Percentiles rank a stretch among this genome's conserved stretches.
Conservation (phyloP, 139 green algal species). For the Desmodesmus armatus region DNA sequence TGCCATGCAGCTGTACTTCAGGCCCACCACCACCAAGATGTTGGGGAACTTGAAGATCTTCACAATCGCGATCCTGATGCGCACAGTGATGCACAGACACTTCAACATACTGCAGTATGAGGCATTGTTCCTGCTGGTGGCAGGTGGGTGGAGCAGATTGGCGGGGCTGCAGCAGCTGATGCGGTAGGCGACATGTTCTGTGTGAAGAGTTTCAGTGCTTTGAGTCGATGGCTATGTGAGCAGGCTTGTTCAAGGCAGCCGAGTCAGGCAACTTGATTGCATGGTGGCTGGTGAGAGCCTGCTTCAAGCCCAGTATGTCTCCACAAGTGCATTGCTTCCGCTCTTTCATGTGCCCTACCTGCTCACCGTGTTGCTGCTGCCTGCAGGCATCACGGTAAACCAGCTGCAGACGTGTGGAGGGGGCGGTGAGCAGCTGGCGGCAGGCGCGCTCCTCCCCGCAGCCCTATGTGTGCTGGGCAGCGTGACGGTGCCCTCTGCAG, state of each 20-base stretch:
- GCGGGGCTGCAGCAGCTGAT: not conserved
- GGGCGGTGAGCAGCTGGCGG: slow-evolving; percentile 49
- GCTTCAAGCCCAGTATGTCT: too few species aligned
- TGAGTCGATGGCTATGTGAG: too few species aligned
- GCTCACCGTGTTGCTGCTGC: not conserved
- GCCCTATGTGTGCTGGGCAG: slow-evolving; percentile 81
- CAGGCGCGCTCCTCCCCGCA: slow-evolving; percentile 86
- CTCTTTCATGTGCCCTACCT: too few species aligned
- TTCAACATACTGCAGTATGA: slow-evolving; percentile 94
- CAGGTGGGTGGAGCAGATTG: slow-evolving; percentile 52
- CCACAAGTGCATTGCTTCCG: too few species aligned
- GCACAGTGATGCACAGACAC: slow-evolving; percentile 78
- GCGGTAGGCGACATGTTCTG: too few species aligned
- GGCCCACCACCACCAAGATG: slow-evolving; percentile 97
- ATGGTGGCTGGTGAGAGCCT: too few species aligned
- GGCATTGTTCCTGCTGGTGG: slow-evolving; percentile 93
- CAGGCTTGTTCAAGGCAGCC: too few species aligned
- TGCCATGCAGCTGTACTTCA: slow-evolving; percentile 60
- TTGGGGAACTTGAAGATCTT: slow-evolving; percentile 95
- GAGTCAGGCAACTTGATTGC: too few species aligned
- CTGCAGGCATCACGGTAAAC: slow-evolving; percentile 94
- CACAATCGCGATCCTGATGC: slow-evolving; percentile 92
- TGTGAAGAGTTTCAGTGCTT: too few species aligned
- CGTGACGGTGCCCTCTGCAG: slow-evolving; percentile 91
- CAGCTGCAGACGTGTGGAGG: slow-evolving; percentile 75